Percentiles rank a stretch among this genome's conserved stretches.
Conservation (phyloP, 73 alveolate species). For the Blepharisma japonicum region DNA sequence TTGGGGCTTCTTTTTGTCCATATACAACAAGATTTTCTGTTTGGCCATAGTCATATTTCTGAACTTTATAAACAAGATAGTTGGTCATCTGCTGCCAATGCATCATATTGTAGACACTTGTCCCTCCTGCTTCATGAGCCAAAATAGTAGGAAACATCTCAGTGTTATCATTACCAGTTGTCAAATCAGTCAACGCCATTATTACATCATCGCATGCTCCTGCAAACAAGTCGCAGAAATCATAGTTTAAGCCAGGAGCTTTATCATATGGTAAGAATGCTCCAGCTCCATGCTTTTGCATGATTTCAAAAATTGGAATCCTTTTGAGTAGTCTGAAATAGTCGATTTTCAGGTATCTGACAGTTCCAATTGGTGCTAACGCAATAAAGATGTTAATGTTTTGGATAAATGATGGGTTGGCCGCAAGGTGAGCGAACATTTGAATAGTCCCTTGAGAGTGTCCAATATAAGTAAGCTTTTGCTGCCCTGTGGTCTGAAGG, state of each 20-base stretch:
- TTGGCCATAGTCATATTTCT: constrained; percentile 66
- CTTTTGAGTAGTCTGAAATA: constrained; percentile 27
- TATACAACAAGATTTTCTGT: constrained; percentile 71
- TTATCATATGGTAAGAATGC: constrained; percentile 26
- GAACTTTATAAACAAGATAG: constrained; percentile 45
- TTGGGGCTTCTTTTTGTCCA: constrained; percentile 81
- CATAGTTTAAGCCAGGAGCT: not conserved
- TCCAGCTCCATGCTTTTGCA: constrained; percentile 42
- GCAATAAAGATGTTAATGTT: constrained; percentile 47
- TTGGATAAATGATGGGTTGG: constrained; percentile 37
- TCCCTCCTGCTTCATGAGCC: constrained; percentile 97
- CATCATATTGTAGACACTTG: constrained; percentile 72
- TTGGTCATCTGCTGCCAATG: constrained; percentile 71
- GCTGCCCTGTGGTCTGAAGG: constrained; percentile 56
- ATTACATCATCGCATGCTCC: constrained; percentile 47
- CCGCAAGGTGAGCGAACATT: constrained; percentile 77
- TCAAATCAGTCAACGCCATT: constrained; percentile 43
- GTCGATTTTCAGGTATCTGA: constrained; percentile 31
- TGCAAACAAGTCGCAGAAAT: constrained; percentile 41
- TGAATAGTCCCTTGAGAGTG: constrained; percentile 95
- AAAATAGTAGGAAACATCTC: constrained; percentile 56
- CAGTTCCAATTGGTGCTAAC: constrained; percentile 57
- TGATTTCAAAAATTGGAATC: constrained; percentile 31
- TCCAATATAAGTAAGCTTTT: constrained; percentile 82
- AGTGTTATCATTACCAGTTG: constrained; percentile 42